Percentiles rank a stretch among this genome's conserved stretches.
Conservation (phyloP, 2,329 filamentous ascomycete genomes). For the Paecilomyces variotii region DNA sequence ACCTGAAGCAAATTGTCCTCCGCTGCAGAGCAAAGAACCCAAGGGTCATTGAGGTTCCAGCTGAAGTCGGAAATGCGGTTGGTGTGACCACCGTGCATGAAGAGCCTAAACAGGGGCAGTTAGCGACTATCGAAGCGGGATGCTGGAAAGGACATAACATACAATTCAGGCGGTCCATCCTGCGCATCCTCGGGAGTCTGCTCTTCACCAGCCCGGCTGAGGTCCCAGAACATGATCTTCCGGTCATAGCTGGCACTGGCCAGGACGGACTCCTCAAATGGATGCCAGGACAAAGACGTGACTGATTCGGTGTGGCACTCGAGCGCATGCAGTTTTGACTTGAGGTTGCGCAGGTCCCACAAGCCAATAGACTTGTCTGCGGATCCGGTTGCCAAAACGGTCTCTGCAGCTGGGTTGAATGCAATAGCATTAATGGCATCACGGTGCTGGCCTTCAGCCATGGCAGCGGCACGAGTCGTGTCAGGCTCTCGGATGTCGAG, state of each 20-base stretch:
- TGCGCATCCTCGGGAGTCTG: constrained; percentile 91
- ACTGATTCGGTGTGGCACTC: constrained; percentile 85
- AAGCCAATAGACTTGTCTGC: constrained; percentile 91
- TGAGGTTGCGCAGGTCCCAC: constrained; percentile 90
- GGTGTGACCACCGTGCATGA: constrained; percentile 98
- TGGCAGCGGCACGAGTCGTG: constrained; percentile 59
- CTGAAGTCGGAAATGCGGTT: constrained; percentile 95
- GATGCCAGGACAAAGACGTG: constrained; percentile 91
- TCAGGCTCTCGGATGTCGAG: constrained; percentile 70
- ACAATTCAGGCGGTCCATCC: constrained; percentile 91
- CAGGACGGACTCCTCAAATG: constrained; percentile 76
- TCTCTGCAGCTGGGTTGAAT: constrained; percentile 89
- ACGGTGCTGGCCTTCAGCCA: constrained; percentile 65
- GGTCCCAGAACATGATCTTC: constrained; percentile 92
- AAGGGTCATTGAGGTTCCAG: constrained; percentile 95
- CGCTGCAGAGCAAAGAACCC: constrained; percentile 90
- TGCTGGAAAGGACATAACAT: constrained; percentile 33
- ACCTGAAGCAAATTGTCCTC: constrained; percentile 97
- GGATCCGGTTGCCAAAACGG: constrained; percentile 82
- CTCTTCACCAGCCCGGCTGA: constrained; percentile 85
- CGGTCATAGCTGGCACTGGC: constrained; percentile 90
- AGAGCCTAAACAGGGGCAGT: constrained; percentile 52
- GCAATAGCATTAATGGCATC: constrained; percentile 95
- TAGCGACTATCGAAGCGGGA: not conserved
- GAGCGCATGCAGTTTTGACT: constrained; percentile 79